Percentiles rank a stretch among this genome's conserved stretches.
phyloP scores from a whole-genome alignment of 1,284 basidiomycete genomes.

The Naganishia cerealis region DNA sequence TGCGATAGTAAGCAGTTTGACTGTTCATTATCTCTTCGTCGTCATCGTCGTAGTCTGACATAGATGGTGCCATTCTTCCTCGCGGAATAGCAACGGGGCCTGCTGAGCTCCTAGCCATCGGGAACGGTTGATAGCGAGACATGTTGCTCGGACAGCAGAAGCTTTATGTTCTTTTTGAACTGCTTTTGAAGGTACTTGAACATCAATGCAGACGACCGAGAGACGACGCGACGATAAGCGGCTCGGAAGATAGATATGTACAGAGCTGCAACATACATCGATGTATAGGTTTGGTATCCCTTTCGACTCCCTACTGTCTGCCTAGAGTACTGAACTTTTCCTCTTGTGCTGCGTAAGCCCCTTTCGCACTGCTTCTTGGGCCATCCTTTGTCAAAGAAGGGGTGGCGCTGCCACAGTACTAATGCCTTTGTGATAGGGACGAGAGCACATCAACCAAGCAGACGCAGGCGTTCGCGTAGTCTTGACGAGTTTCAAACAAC shows the following conservation, averaged over 20 bases:
- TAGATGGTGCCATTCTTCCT: neutral
- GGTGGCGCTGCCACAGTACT: neutral
- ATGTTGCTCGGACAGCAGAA: neutral
- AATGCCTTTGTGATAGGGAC: neutral
- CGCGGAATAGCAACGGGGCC: conserved; percentile 11
- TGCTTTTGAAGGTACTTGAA: neutral
- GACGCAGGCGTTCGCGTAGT: neutral
- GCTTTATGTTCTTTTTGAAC: neutral
- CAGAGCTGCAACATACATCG: neutral
- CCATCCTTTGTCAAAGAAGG: neutral
- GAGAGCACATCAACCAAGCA: neutral
- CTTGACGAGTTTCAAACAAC: neutral
- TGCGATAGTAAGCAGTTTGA: conserved; percentile 2
- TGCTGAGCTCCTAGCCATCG: neutral
- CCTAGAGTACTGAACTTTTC: neutral
- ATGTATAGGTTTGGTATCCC: neutral
- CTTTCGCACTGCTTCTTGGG: neutral
- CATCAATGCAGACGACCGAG: neutral
- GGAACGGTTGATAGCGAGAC: neutral
- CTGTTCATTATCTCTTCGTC: neutral
- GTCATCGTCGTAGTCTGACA: conserved; percentile 5
- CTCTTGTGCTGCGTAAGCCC: neutral
- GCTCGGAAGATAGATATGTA: neutral
- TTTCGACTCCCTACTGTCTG: neutral
- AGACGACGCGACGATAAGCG: conserved; percentile 1